Evolutionary conservation across 768 basidiomycete species (phyloP), one percentile per base, ranked within the genome.

Genomic region (Suillus luteus): DNA sequence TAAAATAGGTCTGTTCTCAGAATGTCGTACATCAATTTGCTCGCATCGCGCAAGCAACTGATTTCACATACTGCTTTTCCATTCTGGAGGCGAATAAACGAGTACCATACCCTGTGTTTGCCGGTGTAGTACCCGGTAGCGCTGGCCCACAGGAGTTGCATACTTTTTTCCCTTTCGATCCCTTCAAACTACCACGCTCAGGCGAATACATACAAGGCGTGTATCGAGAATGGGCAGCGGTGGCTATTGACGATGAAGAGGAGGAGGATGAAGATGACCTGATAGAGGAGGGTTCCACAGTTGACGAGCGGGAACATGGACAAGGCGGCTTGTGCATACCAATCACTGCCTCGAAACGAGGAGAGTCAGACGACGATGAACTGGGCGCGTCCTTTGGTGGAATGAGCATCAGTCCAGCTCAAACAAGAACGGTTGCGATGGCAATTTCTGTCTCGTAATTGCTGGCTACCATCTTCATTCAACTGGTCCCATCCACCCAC

Each of bases 151-250:
- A 84, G 10, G 94, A 96, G 64, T 82, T 99, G 62, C 95, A 94
- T 72, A 87, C 89, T 12, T 99, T 98, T 80, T 99, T 99, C 81
- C 97, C 97, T 0, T 99, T 99, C 73, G 97, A 99, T 75, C 97
- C 97, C 2, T 99, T 94, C 80, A 91, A 89, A 64, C 86, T 99
- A 5, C 91, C 93, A 0, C 83, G 86, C 63, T 95, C 93, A 43
- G 81, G 84, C 37, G 74, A 76, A 24, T 97, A 88, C 70, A 91
- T 99, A 61, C 87, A 93, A 60, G 82, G 81, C 10, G 85, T 97
- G 33, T 99, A 98, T 71, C 82, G 95, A 52, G 93, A 96, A 65
- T 99, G 96, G 96, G 80, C 87, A 19, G 80, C 86, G 38, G 95
- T 96, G 4, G 89, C 92, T 5, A 80, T 85, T 27, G 82, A 79